phyloP scores from a whole-genome alignment of 768 basidiomycete genomes.

The Podaxis carcinomalis region DNA sequence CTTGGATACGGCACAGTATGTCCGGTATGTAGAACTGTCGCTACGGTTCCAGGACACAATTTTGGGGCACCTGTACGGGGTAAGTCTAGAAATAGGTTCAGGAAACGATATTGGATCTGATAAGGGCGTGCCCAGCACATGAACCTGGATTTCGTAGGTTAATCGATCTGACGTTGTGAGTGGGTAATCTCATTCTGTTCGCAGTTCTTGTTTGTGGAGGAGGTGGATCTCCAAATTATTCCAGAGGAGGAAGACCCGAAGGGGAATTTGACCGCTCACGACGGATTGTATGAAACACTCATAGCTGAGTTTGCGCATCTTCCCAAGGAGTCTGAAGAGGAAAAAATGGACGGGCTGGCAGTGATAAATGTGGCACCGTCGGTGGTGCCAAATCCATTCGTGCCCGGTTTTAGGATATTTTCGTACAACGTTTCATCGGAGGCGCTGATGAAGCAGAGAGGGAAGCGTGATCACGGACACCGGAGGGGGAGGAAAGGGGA shows the following conservation, averaged over 20 bases:
- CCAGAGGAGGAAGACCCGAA: slow-evolving; percentile 21
- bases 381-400: slow-evolving; percentile 83
- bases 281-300: slow-evolving; percentile 52
- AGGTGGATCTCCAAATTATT: slow-evolving; percentile 46
- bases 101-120: slow-evolving; percentile 12
- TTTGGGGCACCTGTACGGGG: slow-evolving; percentile 80
- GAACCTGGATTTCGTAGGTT: slow-evolving; percentile 76
- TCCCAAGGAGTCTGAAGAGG: slow-evolving; percentile 47
- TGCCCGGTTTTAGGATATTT: slow-evolving; percentile 78
- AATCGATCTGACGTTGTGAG: slow-evolving; percentile 7
- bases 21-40: slow-evolving; percentile 70
- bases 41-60: slow-evolving; percentile 85
- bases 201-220: slow-evolving; percentile 56
- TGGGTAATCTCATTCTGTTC: slow-evolving; percentile 14
- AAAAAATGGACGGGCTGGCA: slow-evolving; percentile 46
- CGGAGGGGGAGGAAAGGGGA: slow-evolving; percentile 41
- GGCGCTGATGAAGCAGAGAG: slow-evolving; percentile 6
- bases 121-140: slow-evolving; percentile 48
- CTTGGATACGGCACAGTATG: slow-evolving; percentile 36
- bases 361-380: slow-evolving; percentile 79
- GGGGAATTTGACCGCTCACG: slow-evolving; percentile 16
- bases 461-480: slow-evolving; percentile 46
- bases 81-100: slow-evolving; percentile 24
- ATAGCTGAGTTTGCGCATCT: slow-evolving; percentile 63
- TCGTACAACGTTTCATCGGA: slow-evolving; percentile 68